Evolutionary conservation across 1,284 basidiomycete genomes (phyloP), one percentile per base, ranked within the genome.

Genomic region (Ustilago sp.): DNA sequence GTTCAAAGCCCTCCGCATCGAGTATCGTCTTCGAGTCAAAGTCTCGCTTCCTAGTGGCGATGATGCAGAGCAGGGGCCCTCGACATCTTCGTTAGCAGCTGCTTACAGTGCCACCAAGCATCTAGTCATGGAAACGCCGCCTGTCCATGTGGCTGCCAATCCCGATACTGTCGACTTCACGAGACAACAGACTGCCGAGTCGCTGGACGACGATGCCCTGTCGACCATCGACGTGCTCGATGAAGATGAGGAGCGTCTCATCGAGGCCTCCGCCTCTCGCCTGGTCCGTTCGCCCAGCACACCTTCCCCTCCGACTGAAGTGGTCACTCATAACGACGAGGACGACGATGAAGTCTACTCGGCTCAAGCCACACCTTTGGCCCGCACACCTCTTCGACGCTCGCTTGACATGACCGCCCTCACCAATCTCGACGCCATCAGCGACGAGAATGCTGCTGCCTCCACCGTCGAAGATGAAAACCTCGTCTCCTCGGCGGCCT

Each of bases 131-230:
- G 71, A 74, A 34, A 77, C 75, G 51, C 75, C 75, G 4, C 75
- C 75, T 15, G 68, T 77, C 19, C 64, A 54, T 17, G 68, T 77
- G 3, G 75, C 75, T 17, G 75, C 70, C 11, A 74, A 72, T 28
- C 74, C 74, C 4, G 74, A 76, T n/a, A 76, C 74, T 11, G 74
- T 76, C 36, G 74, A 76, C 38, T 76, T 76, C 31, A 71, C 68
- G 2, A 58, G 74, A 1, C 74, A 66, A 34, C 57, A 71, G 39
- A 57, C 43, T 13, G 68, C 65, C 5, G 68, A 64, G 50, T 39
- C 58, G 58, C 32, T 68, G 55, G 64, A 70, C n/a, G 65, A 70
- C 56, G 74, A 76, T 35, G 48, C 61, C 5, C 59, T 76, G 11
- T 71, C 74, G 7, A 68, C 58, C 2, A 56, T 76, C 17, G 74